Conservation (phyloP, 805 yeast genomes). For the Kregervanrija pseudodelftensis region DNA sequence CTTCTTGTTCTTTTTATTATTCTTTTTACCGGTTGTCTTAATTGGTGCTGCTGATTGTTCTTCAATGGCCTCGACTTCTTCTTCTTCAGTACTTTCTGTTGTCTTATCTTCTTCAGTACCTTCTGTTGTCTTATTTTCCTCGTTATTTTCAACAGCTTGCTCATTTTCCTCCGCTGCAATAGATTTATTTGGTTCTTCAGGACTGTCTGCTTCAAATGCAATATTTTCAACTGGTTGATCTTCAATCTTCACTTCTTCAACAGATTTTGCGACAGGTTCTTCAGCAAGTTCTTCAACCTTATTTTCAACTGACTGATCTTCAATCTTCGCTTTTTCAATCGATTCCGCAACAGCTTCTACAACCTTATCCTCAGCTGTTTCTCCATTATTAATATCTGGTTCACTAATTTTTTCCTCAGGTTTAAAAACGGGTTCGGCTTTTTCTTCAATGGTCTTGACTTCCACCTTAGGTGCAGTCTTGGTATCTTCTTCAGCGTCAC, state of each 20-base stretch:
- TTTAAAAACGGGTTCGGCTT: not conserved
- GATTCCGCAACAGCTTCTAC: constrained; percentile 8
- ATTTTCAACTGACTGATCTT: constrained; percentile 3
- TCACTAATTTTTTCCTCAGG: not conserved
- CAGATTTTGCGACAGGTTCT: constrained; percentile 4
- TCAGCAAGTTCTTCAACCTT: not conserved
- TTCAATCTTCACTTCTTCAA: constrained; percentile 6
- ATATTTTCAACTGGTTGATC: not conserved
- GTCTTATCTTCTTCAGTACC: not conserved
- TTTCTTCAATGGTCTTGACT: constrained; percentile 6
- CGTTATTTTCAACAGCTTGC: not conserved
- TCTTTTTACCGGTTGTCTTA: constrained; percentile 1
- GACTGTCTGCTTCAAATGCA: not conserved
- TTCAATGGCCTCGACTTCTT: not conserved
- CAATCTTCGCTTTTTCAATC: constrained; percentile 6
- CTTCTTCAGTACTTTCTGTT: not conserved
- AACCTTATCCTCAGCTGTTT: constrained; percentile 1
- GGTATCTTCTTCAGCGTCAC: constrained; percentile 14
- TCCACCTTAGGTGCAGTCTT: constrained; percentile 27
- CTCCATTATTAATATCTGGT: not conserved
- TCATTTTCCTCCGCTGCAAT: constrained; percentile 15
- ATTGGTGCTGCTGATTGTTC: not conserved
- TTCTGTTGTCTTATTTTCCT: not conserved
- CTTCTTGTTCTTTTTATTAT: constrained; percentile 10
- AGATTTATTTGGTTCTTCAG: constrained; percentile 25